Percentiles rank a stretch among this genome's conserved stretches.
Conservation (phyloP, 2,329 filamentous ascomycete genomes). For the Colletotrichum tabaci region DNA sequence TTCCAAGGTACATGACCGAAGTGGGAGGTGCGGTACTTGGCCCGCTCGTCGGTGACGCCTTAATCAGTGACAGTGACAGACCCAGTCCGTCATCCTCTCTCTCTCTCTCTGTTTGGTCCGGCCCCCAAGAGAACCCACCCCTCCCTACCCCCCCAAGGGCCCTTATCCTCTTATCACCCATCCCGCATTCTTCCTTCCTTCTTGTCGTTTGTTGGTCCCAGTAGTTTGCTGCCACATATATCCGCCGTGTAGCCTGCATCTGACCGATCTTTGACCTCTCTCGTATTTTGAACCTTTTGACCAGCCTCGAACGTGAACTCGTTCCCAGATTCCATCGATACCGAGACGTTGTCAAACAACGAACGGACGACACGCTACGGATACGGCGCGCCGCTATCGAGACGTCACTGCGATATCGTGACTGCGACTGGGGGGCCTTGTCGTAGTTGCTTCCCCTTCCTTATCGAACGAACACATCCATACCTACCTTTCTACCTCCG, state of each 20-base stretch:
- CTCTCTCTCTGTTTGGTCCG: constrained; percentile 18
- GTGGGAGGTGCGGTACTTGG: constrained; percentile 31
- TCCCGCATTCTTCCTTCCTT: constrained; percentile 40
- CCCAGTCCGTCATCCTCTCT: constrained; percentile 39
- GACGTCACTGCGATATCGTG: constrained; percentile 36
- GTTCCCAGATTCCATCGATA: constrained; percentile 7
- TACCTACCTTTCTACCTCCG: neutral
- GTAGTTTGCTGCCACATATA: constrained; percentile 41
- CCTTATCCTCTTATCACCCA: constrained; percentile 40
- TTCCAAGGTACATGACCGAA: constrained; percentile 19
- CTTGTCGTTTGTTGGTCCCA: constrained; percentile 36
- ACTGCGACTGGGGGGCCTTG: constrained; percentile 36
- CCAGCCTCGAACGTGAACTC: neutral
- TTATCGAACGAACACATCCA: constrained; percentile 31
- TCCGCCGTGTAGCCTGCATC: constrained; percentile 33
- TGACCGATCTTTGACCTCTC: constrained; percentile 1
- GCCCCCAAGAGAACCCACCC: constrained; percentile 24
- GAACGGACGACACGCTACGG: constrained; percentile 16
- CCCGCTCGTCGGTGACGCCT: constrained; percentile 39
- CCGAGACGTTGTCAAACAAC: constrained; percentile 22
- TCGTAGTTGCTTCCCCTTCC: constrained; percentile 28
- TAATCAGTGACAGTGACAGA: constrained; percentile 39
- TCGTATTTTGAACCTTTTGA: constrained; percentile 16
- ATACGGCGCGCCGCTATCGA: constrained; percentile 26
- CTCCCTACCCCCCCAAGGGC: constrained; percentile 19